These are phyloP conservation scores for Teunomyces cretensis DNA, from an alignment of 805 yeast species.

Conservation along the genomic window DNA sequence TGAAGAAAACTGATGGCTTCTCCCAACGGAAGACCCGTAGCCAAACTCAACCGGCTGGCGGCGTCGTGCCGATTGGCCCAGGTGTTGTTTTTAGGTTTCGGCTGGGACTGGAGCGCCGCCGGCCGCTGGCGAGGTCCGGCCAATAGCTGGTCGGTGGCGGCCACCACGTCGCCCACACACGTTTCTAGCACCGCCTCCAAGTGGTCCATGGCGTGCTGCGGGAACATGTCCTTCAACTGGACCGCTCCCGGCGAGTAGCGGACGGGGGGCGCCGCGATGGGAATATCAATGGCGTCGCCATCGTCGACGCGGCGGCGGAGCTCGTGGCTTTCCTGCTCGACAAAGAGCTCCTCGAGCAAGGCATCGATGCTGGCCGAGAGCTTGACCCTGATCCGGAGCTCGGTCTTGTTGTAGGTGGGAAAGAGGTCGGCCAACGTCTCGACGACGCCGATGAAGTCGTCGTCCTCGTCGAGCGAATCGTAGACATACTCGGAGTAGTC, in stretches of 20 bases:
- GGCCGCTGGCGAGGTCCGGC: too few species aligned
- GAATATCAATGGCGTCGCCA: too few species aligned
- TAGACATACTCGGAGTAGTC: slow-evolving; percentile 13
- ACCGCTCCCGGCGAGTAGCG: background rate
- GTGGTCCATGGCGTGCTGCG: slow-evolving; percentile 28
- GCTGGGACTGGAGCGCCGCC: background rate
- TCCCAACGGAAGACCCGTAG: background rate
- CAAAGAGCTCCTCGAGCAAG: slow-evolving; percentile 25
- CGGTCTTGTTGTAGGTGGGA: slow-evolving; percentile 24
- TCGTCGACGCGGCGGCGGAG: too few species aligned
- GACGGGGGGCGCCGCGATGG: background rate
- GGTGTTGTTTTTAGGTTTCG: too few species aligned
- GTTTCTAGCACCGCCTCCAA: background rate
- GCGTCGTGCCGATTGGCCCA: background rate
- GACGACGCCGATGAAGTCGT: slow-evolving; percentile 12
- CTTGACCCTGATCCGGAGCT: slow-evolving; percentile 25
- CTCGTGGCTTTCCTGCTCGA: slow-evolving; percentile 10
- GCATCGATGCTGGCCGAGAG: slow-evolving; percentile 20
- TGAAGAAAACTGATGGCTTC: background rate
- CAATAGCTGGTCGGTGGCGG: background rate
- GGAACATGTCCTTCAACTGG: slow-evolving; percentile 45
- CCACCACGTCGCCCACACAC: background rate
- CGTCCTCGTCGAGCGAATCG: slow-evolving; percentile 16
- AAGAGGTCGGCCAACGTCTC: slow-evolving; percentile 28
- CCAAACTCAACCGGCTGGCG: background rate